Conservation (phyloP, 2,329 filamentous ascomycete genomes). For the Chrysoporthe austroafricana region DNA sequence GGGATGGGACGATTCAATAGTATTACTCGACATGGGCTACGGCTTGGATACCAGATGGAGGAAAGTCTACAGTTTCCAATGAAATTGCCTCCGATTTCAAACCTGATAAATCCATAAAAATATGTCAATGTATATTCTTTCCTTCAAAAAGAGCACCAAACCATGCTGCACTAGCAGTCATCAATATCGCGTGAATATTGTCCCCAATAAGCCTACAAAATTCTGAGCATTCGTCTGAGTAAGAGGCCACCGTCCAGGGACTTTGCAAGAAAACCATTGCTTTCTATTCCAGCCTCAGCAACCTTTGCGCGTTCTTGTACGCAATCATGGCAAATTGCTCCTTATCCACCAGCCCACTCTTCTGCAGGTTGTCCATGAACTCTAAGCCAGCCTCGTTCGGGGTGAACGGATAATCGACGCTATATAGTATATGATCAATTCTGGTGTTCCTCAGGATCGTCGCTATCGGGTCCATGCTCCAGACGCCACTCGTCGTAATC, state of each 20-base stretch:
- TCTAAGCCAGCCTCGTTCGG: slow-evolving; percentile 5
- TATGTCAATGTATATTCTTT: background rate
- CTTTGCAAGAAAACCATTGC: background rate
- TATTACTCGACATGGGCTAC: background rate
- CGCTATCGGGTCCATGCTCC: slow-evolving; percentile 1
- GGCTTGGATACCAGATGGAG: background rate
- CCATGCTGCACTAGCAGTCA: background rate
- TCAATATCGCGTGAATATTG: background rate
- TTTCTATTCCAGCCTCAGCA: background rate
- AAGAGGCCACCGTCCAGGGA: background rate
- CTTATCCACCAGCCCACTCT: slow-evolving; percentile 11
- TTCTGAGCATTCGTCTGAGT: too few relatives aligned
- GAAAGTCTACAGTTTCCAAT: background rate
- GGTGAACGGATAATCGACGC: slow-evolving; percentile 13
- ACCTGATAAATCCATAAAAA: background rate
- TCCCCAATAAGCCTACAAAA: background rate
- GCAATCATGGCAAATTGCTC: slow-evolving; percentile 16
- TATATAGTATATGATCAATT: slow-evolving; percentile 14
- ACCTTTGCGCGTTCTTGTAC: slow-evolving; percentile 4
- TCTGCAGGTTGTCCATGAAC: slow-evolving; percentile 2
- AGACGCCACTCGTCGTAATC: slow-evolving; percentile 9
- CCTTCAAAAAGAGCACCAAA: background rate
- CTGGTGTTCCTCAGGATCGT: slow-evolving; percentile 1
- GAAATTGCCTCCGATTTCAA: background rate
- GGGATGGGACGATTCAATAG: background rate